Evolutionary conservation across 2,329 filamentous ascomycete species (phyloP).

Genomic region (Neocucurbitaria cava): DNA sequence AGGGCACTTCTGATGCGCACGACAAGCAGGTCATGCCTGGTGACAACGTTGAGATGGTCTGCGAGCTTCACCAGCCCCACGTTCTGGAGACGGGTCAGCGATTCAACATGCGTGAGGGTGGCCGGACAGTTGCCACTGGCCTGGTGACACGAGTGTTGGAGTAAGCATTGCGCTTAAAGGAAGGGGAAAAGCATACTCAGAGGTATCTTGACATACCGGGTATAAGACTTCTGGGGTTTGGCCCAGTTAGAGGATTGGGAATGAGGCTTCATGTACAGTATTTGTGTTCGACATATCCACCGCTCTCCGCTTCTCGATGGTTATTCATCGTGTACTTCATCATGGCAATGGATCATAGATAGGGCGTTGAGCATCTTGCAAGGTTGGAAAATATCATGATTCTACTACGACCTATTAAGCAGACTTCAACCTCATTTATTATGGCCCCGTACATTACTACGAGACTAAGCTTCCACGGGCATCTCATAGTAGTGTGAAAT

Average conservation of each 20-base stretch:
- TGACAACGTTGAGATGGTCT: slow-evolving; percentile 98
- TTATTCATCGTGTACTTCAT: slow-evolving; percentile 36
- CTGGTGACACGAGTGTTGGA: slow-evolving; percentile 48
- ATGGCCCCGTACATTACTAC: background rate
- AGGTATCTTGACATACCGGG: slow-evolving; percentile 7
- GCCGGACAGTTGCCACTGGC: slow-evolving; percentile 61
- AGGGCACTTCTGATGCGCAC: slow-evolving; percentile 74
- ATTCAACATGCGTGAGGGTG: slow-evolving; percentile 98
- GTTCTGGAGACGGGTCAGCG: slow-evolving; percentile 91
- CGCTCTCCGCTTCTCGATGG: slow-evolving; percentile 35
- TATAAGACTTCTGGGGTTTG: slow-evolving; percentile 9
- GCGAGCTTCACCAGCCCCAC: slow-evolving; percentile 82
- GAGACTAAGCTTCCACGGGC: too few relatives aligned
- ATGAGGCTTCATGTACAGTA: slow-evolving; percentile 30
- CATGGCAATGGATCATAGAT: slow-evolving; percentile 31
- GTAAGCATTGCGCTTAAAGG: slow-evolving; percentile 21
- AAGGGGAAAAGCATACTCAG: background rate
- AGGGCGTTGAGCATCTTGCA: slow-evolving; percentile 26
- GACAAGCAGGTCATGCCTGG: slow-evolving; percentile 94
- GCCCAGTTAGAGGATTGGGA: background rate
- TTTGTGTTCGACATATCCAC: slow-evolving; percentile 25
- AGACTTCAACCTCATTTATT: background rate
- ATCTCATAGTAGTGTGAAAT: too few relatives aligned
- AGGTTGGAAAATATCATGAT: slow-evolving; percentile 30
- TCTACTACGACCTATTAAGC: background rate